Evolutionary conservation across 805 yeast species (phyloP).

Genomic region (Candida xiaguanensis): DNA sequence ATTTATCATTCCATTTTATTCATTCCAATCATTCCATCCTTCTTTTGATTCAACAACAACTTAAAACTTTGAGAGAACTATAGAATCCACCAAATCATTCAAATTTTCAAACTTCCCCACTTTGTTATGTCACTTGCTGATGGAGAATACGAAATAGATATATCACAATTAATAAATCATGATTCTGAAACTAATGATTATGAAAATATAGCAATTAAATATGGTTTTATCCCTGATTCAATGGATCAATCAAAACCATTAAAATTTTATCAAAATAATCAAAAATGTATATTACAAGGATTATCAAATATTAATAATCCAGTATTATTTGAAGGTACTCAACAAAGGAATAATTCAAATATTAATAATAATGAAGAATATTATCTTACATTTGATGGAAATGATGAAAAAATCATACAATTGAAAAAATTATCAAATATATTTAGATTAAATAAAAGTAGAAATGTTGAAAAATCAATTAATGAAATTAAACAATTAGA

Average conservation of each 20-base stretch:
- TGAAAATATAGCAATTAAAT: constrained; percentile 27
- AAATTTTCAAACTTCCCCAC: no score
- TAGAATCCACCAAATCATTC: no score
- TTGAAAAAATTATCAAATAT: constrained; percentile 27
- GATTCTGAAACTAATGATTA: neutral
- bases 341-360: constrained; percentile 18
- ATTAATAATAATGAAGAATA: constrained; percentile 24
- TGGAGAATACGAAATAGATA: constrained; percentile 43
- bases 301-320: constrained; percentile 18
- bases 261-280: constrained; percentile 30
- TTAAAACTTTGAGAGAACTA: no score
- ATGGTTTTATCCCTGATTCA: constrained; percentile 39
- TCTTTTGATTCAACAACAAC: no score
- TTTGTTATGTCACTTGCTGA: constrained; percentile 29
- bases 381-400: constrained; percentile 22
- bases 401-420: constrained; percentile 14
- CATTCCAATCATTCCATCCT: no score
- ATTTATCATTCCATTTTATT: no score
- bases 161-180: constrained; percentile 18
- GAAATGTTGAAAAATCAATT: constrained; percentile 30
- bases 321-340: constrained; percentile 38
- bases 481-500: constrained; percentile 14
- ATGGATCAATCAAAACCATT: constrained; percentile 35
- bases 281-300: constrained; percentile 31
- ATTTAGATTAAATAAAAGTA: constrained; percentile 33